Base-by-base conservation (phyloP, 2,329 filamentous ascomycete species). In the Ascochyta koolunga region DNA sequence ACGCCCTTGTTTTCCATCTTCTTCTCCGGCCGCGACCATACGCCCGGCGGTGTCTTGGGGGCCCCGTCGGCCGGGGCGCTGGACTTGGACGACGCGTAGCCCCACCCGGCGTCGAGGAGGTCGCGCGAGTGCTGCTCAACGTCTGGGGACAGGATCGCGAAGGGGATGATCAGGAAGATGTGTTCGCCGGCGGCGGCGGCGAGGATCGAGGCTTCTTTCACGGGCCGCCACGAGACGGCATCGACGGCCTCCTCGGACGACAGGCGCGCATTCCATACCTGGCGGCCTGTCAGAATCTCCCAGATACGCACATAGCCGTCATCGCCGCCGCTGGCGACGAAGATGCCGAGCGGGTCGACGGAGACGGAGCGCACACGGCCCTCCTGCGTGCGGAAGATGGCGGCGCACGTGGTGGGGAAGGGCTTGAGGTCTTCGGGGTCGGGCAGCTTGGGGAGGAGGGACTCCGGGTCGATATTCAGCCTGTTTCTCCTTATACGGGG, bases 381-480 rank as follows among this genome's bases (percentile, higher is more conserved):
- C 59, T 91, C 86, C 69, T 99, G 95, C 10, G 93, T 93, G 59
- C 86, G 82, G 80, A 95, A 98, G 11, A 96, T 83, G 5, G 91
- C 91, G 38, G 93, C 89, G 65, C 90, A 93, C 8, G 91, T 86
- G 0, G 93, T 96, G 13, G 95, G 95, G 82, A 98, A 99, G 2
- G 95, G 95, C 68, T 91, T 91, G 52, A 99, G 82, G 68, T 99
- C 93, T 67, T 96, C 91, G 0, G 95, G 93, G 55, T 89, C 90
- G 7, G 96, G 95, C 7, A 99, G 82, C 74, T 97, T 97, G 11
- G 95, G 93, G 31, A 99, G 83, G 44, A 99, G 81, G 32, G 91
- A 96, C 74, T 90, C 89, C 3, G 95, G 95, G 67, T 99, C 95
- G 69, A 99, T 98, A 77, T 98, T 96, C 69, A 99, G 85, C 75